Conservation (phyloP, 768 basidiomycete genomes). For the Suillus tomentosus region DNA sequence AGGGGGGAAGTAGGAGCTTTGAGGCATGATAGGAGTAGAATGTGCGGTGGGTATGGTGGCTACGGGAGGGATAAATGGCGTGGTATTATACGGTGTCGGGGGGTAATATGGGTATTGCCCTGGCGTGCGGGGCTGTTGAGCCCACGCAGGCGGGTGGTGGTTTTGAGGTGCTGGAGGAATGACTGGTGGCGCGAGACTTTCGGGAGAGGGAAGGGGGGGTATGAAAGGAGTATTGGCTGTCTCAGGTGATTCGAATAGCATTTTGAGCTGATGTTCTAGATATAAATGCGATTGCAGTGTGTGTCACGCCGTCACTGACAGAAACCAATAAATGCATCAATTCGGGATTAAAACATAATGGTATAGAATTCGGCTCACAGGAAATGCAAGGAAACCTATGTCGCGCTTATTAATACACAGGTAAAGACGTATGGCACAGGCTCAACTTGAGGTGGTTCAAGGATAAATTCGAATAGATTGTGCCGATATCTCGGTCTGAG, state of each 20-base stretch:
- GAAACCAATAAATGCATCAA: slow-evolving; percentile 16
- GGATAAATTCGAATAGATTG: background rate
- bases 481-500: slow-evolving; percentile 13
- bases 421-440: slow-evolving; percentile 14
- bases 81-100: slow-evolving; percentile 37
- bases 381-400: slow-evolving; percentile 9
- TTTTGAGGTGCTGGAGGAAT: slow-evolving; percentile 32
- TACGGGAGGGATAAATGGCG: slow-evolving; percentile 41
- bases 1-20: slow-evolving; percentile 34
- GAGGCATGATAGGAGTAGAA: slow-evolving; percentile 29
- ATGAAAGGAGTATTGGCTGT: slow-evolving; percentile 38
- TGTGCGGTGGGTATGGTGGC: slow-evolving; percentile 32
- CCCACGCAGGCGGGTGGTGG: slow-evolving; percentile 36
- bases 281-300: slow-evolving; percentile 27
- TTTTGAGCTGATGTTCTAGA: slow-evolving; percentile 19
- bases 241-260: slow-evolving; percentile 34
- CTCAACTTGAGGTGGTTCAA: slow-evolving; percentile 7
- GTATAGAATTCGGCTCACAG: slow-evolving; percentile 19
- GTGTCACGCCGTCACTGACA: slow-evolving; percentile 25
- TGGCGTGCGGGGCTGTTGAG: slow-evolving; percentile 34
- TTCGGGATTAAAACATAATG: slow-evolving; percentile 10
- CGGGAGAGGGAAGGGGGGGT: slow-evolving; percentile 42
- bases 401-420: slow-evolving; percentile 15
- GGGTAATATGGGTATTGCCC: slow-evolving; percentile 43
- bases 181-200: slow-evolving; percentile 35